Evolutionary conservation across 495 filamentous ascomycete genomes (phyloP).

Genomic region (Parmelia sp.): DNA sequence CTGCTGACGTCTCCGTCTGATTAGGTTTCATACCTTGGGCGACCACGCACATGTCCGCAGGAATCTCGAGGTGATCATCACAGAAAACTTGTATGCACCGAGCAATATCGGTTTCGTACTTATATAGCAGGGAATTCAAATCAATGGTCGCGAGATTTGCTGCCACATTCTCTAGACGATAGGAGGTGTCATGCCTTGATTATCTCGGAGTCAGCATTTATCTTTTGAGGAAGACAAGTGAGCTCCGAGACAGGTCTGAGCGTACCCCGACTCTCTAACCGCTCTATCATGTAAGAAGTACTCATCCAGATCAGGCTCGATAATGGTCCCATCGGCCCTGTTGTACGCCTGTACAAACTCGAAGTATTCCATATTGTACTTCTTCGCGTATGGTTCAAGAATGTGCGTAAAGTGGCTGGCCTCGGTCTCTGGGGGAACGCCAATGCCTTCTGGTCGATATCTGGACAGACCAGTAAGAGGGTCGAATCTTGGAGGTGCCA

Average conservation of each 20-base stretch:
- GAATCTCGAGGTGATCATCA: conserved; percentile 68
- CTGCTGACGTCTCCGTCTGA: conserved; percentile 67
- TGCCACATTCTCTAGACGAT: conserved; percentile 80
- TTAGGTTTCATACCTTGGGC: conserved; percentile 48
- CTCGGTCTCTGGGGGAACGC: conserved; percentile 91
- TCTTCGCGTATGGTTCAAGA: conserved; percentile 76
- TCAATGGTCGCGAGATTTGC: conserved; percentile 89
- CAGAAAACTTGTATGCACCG: conserved; percentile 75
- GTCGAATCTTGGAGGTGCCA: conserved; percentile 69
- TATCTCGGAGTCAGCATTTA: too few relatives aligned
- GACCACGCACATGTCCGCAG: conserved; percentile 61
- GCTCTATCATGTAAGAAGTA: conserved; percentile 95
- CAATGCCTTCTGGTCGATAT: conserved; percentile 73
- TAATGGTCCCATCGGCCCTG: conserved; percentile 46
- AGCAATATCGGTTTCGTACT: conserved; percentile 89
- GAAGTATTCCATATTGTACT: conserved; percentile 69
- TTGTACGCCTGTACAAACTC: conserved; percentile 89
- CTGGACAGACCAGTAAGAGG: conserved; percentile 71
- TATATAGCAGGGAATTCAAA: conserved; percentile 86
- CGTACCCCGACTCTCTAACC: conserved; percentile 90
- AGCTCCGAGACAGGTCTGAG: too few relatives aligned
- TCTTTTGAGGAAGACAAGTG: too few relatives aligned
- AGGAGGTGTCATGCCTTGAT: conserved; percentile 92
- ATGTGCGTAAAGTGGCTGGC: conserved; percentile 82
- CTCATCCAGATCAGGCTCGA: conserved; percentile 82